A percentile compares a stretch with the other conserved stretches of the same genome.
Conservation (phyloP, 257 asterid species). For the Striga asiatica region DNA sequence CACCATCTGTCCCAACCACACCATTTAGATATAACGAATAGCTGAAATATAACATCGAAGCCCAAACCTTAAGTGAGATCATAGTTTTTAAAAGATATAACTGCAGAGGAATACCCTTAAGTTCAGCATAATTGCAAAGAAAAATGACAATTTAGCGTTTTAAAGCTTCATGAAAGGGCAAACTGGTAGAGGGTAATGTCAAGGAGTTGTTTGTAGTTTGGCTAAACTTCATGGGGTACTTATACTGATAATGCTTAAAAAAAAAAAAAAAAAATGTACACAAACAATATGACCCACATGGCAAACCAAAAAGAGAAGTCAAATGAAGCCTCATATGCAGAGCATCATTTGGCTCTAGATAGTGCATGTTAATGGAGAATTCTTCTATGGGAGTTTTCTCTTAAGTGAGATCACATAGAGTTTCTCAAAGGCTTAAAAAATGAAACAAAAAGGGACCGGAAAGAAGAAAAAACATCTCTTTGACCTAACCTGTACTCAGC, state of each 20-base stretch:
- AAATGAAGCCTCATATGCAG: constrained; percentile 40
- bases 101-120: background rate
- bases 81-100: background rate
- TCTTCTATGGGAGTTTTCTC: constrained; percentile 28
- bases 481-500: constrained; percentile 46
- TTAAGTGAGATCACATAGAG: constrained; percentile 6
- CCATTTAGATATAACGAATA: constrained; percentile 34
- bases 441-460: background rate
- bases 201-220: background rate
- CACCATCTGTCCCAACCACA: constrained; percentile 38
- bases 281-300: constrained; percentile 38
- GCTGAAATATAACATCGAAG: too few relatives aligned
- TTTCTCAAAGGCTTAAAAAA: constrained; percentile 6
- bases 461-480: background rate
- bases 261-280: constrained; percentile 1
- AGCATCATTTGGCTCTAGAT: constrained; percentile 55
- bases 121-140: background rate
- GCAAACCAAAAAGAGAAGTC: constrained; percentile 36
- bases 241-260: background rate
- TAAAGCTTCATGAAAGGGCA: background rate
- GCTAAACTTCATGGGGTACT: background rate
- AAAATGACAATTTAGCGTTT: background rate
- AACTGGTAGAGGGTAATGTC: background rate
- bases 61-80: background rate
- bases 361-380: constrained; percentile 27